Percentiles rank a stretch among this genome's conserved stretches.
phyloP scores from a whole-genome alignment of 257 asterid genomes.

The Craterostigma plantagineum region DNA sequence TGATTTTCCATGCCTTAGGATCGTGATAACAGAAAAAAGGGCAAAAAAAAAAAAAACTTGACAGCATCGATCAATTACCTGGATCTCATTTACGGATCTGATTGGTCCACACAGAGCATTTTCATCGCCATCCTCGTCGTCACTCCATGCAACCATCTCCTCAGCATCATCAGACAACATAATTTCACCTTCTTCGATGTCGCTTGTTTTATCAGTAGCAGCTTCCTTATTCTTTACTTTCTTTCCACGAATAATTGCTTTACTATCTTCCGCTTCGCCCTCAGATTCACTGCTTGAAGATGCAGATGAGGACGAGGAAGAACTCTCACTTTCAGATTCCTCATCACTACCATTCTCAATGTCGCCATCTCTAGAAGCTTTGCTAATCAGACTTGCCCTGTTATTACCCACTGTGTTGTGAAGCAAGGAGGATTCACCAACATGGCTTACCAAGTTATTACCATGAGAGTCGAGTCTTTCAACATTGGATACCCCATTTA shows the following conservation, averaged over 20 bases:
- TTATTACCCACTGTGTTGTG: slow-evolving; percentile 3
- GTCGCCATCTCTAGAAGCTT: slow-evolving; percentile 7
- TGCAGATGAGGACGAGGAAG: slow-evolving; percentile 21
- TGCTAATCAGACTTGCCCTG: slow-evolving; percentile 6
- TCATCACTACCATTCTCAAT: slow-evolving; percentile 16
- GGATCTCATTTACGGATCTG: slow-evolving; percentile 55
- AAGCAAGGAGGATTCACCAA: not conserved
- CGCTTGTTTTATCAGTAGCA: slow-evolving; percentile 8
- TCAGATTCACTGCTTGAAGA: slow-evolving; percentile 28
- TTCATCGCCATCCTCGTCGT: slow-evolving; percentile 31
- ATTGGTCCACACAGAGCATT: slow-evolving; percentile 28
- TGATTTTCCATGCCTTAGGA: too few relatives aligned
- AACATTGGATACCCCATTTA: slow-evolving; percentile 15
- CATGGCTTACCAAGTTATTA: slow-evolving; percentile 1
- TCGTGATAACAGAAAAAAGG: too few relatives aligned
- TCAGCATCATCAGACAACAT: slow-evolving; percentile 26
- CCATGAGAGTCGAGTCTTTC: too few relatives aligned
- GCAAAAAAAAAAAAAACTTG: too few relatives aligned
- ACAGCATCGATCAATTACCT: slow-evolving; percentile 16
- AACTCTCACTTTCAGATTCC: slow-evolving; percentile 21
- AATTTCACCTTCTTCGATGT: slow-evolving; percentile 65
- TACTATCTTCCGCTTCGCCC: slow-evolving; percentile 12
- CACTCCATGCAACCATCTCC: slow-evolving; percentile 60
- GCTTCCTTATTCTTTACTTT: slow-evolving; percentile 6
- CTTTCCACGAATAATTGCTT: slow-evolving; percentile 10